These are phyloP conservation scores for Mallotus nudiflorus DNA, from an alignment of 345 rosid species.

Conservation along the genomic window DNA sequence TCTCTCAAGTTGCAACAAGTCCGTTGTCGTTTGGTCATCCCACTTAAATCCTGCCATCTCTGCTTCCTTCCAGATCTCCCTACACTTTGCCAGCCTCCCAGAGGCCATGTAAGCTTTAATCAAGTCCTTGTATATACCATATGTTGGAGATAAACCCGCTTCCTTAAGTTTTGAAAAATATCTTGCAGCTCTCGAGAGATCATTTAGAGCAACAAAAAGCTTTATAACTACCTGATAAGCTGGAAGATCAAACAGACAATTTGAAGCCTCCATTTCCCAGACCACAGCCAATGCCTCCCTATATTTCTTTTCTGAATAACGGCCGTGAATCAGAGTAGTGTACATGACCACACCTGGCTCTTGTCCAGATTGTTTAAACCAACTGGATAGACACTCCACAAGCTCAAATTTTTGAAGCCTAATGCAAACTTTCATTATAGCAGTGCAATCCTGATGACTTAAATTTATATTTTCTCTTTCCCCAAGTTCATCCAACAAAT, in stretches of 20 bases:
- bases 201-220: slow-evolving; percentile 71
- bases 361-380: slow-evolving; percentile 61
- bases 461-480: slow-evolving; percentile 63
- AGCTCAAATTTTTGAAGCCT: slow-evolving; percentile 54
- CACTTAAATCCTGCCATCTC: slow-evolving; percentile 73
- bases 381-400: slow-evolving; percentile 60
- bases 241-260: slow-evolving; percentile 75
- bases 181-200: slow-evolving; percentile 67
- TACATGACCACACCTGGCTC: slow-evolving; percentile 75
- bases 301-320: slow-evolving; percentile 52
- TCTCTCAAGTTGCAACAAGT: slow-evolving; percentile 43
- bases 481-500: slow-evolving; percentile 62
- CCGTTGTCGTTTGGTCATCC: slow-evolving; percentile 36
- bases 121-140: slow-evolving; percentile 61
- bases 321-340: slow-evolving; percentile 79
- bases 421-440: slow-evolving; percentile 77
- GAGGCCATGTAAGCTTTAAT: slow-evolving; percentile 46
- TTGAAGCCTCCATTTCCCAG: slow-evolving; percentile 85
- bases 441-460: slow-evolving; percentile 75
- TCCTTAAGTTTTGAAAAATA: slow-evolving; percentile 82
- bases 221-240: slow-evolving; percentile 80
- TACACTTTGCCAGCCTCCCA: slow-evolving; percentile 70
- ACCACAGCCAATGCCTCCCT: slow-evolving; percentile 78
- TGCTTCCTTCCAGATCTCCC: slow-evolving; percentile 65
- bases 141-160: slow-evolving; percentile 77